These are phyloP conservation scores for Neoboletus magnificus DNA, from an alignment of 768 basidiomycete species.

Conservation along the genomic window DNA sequence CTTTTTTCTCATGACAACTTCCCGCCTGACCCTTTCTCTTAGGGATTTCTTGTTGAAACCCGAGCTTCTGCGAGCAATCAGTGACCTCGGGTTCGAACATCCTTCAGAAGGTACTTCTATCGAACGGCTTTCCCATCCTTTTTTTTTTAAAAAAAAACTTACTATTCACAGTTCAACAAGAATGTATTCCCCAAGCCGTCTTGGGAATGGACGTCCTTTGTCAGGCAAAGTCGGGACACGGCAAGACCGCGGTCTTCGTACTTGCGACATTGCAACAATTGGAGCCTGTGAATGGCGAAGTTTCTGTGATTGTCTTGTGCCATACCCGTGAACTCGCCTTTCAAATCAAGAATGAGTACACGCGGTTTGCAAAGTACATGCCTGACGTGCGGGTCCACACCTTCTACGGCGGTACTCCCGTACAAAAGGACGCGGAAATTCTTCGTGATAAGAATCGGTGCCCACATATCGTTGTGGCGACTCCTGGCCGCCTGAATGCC, in stretches of 20 bases:
- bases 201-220: slow-evolving; percentile 99
- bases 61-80: slow-evolving; percentile 94
- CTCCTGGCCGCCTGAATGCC: slow-evolving; percentile 95
- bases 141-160: slow-evolving; percentile 1
- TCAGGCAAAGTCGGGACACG: slow-evolving; percentile 98
- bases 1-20: slow-evolving; percentile 2
- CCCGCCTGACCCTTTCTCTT: slow-evolving; percentile 9
- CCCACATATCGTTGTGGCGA: slow-evolving; percentile 98
- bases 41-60: slow-evolving; percentile 99
- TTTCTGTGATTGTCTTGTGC: slow-evolving; percentile 95
- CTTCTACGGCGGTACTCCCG: slow-evolving; percentile 96
- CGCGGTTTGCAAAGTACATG: slow-evolving; percentile 99
- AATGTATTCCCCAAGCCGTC: slow-evolving; percentile 99
- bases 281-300: slow-evolving; percentile 97
- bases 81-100: slow-evolving; percentile 99
- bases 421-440: slow-evolving; percentile 88
- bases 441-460: slow-evolving; percentile 96
- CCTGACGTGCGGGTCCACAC: slow-evolving; percentile 96
- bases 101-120: slow-evolving; percentile 84
- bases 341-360: slow-evolving; percentile 99
- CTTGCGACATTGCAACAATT: slow-evolving; percentile 96
- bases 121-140: neutral
- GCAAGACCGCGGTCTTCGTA: slow-evolving; percentile 99
- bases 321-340: slow-evolving; percentile 99
- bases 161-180: slow-evolving; percentile 81